Base-by-base conservation (phyloP, 2,329 filamentous ascomycete species). In the Aschersonia sp. region DNA sequence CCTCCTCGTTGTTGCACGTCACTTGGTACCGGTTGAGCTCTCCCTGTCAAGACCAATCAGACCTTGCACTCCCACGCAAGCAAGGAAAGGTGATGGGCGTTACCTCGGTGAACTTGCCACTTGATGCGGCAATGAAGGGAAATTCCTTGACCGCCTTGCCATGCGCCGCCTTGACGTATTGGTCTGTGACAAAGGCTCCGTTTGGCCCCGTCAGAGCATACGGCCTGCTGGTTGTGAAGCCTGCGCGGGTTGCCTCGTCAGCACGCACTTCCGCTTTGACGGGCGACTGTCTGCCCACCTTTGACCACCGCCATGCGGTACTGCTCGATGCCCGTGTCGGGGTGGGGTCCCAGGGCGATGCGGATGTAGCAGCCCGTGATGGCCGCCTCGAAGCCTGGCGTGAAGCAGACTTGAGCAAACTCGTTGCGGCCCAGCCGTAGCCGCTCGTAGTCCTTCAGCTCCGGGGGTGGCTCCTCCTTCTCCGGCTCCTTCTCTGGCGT, bases 251-350 rank as follows among this genome's bases (percentile, higher is more conserved):
- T 42, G 40, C 40, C 40, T 42, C n/a, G 40, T 43, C 30, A 46
- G 42, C 9, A 9, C 42, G 42, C 42, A 8, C 11, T 8, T 5
- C 5, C 30, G 3, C 31, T 5, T 37, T 7, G 44, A 31, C 22
- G 5, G 22, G 40, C 9, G 40, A 11, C 11, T 22, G 10, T 7
- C 30, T 43, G 30, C 42, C 30, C 29, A 87, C 87, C 81, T 68
- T 92, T 94, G 60, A 98, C 88, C 51, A 85, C 68, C 32, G 84
- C 85, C 76, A 98, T 84, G 51, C 90, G 84, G 64, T 98, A 98
- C 54, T 86, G 76, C 52, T 85, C 83, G 50, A 81, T 71, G 4
- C 83, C 82, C 4, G 78, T 85, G 29, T 81, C 74, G 9, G 77
- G 76, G 59, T 94, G 84, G 10, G 83, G 75, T 1, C 89, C 90